Percentiles rank a stretch among this genome's conserved stretches.
phyloP scores from a whole-genome alignment of 495 filamentous ascomycete species.

The Neurospora discreta region DNA sequence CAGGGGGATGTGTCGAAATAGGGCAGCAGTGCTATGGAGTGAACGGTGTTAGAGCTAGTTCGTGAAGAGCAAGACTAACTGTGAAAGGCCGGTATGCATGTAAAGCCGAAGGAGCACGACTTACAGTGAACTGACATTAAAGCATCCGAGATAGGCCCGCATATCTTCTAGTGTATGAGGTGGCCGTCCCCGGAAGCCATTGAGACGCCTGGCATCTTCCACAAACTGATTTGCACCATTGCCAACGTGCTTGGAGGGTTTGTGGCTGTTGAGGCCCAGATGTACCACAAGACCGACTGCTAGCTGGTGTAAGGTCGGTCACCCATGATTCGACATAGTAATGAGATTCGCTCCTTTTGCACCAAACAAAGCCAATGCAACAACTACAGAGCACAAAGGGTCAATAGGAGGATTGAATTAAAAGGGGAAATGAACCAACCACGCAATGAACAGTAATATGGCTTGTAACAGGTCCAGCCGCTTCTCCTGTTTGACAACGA shows the following conservation, averaged over 20 bases:
- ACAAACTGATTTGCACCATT: constrained; percentile 1
- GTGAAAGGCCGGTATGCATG: neutral
- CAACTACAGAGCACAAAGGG: neutral
- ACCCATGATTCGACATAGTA: constrained; percentile 10
- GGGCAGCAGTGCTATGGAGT: constrained; percentile 2
- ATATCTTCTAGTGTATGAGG: constrained; percentile 13
- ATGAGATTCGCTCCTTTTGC: constrained; percentile 10
- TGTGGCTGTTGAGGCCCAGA: constrained; percentile 8
- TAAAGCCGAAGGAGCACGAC: neutral
- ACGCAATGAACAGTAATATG: constrained; percentile 13
- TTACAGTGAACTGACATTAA: constrained; percentile 11
- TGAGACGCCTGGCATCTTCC: constrained; percentile 4
- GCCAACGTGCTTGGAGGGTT: neutral
- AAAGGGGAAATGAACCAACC: constrained; percentile 5
- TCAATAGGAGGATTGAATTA: neutral
- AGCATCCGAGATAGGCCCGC: constrained; percentile 14
- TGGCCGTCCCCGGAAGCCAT: neutral
- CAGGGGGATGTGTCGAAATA: constrained; percentile 10
- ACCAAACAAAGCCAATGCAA: neutral
- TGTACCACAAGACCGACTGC: constrained; percentile 11
- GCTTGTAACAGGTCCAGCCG: constrained; percentile 19
- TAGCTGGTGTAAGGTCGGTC: constrained; percentile 14
- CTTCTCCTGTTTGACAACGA: constrained; percentile 14
- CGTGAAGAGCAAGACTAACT: neutral
- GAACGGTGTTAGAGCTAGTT: neutral